Evolutionary conservation across 2,329 filamentous ascomycete genomes (phyloP).

Genomic region (Epichloe brachyelytri): DNA sequence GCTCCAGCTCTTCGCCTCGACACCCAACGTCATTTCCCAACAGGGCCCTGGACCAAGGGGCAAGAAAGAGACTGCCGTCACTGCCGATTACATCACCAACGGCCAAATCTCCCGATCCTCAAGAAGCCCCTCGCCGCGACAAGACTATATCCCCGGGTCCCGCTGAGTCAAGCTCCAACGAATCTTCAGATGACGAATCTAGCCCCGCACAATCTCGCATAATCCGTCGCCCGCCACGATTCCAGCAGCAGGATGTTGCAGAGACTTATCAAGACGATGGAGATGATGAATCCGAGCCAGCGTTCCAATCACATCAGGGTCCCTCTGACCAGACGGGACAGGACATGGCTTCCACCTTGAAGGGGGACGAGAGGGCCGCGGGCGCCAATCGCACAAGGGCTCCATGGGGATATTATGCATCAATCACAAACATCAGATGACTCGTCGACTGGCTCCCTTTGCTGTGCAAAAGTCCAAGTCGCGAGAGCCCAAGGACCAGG

Average conservation of each 20-base stretch:
- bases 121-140: slow-evolving; percentile 10
- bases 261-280: slow-evolving; percentile 35
- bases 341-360: slow-evolving; percentile 40
- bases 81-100: slow-evolving; percentile 24
- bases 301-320: slow-evolving; percentile 37
- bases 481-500: slow-evolving; percentile 25
- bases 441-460: slow-evolving; percentile 39
- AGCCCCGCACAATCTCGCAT: slow-evolving; percentile 45
- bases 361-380: slow-evolving; percentile 28
- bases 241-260: slow-evolving; percentile 25
- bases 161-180: slow-evolving; percentile 23
- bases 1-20: slow-evolving; percentile 17
- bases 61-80: slow-evolving; percentile 30
- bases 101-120: slow-evolving; percentile 12
- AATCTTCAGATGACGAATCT: slow-evolving; percentile 35
- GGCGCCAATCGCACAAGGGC: slow-evolving; percentile 16
- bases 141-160: slow-evolving; percentile 21
- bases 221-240: slow-evolving; percentile 45
- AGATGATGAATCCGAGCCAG: slow-evolving; percentile 43
- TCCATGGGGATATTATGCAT: slow-evolving; percentile 23
- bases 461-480: slow-evolving; percentile 17
- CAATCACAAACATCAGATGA: slow-evolving; percentile 50
- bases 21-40: slow-evolving; percentile 9
- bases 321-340: slow-evolving; percentile 23
- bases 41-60: slow-evolving; percentile 15